Evolutionary conservation across 208 protist species (phyloP), one percentile per base, ranked within the genome.

Genomic region (Sergeia podlipaevii): DNA sequence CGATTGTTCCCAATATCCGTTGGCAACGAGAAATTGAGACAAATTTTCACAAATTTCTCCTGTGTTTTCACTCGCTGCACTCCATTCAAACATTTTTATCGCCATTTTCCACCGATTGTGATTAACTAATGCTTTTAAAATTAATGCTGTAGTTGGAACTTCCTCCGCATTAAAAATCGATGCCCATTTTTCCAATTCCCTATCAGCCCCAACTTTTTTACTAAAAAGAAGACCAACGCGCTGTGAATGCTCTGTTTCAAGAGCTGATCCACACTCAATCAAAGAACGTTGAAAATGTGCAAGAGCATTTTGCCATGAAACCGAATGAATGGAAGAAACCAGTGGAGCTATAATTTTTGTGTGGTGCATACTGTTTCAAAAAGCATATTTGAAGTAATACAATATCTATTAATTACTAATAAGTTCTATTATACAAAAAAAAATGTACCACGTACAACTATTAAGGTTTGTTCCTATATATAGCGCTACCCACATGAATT

Each of bases 221-320:
- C 73, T 63, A 49, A 81, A 89, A 37, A 89, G 56, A 0, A 89
- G 36, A 1, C 73, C 76, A 10, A 89, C 24, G 11, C 80, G 29
- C 38, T 89, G 76, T 1, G 80, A 72, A 63, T 89, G 80, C 43
- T 89, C 80, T 7, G 80, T 28, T 24, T 59, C 61, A n/a, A 84
- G 36, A 1, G 70, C 46, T 15, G 72, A 82, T 6, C 80, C 80
- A 27, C 73, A 78, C 44, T 89, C 76, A 26, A 89, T 46, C 3
- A 89, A 34, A n/a, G 74, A 58, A 2, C 76, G 73, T n/a, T 76
- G 62, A 49, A 80, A 89, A 41, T 79, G 50, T 0, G 20, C 4
- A n/a, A 89, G 43, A 6, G 76, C 76, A 33, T 54, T 60, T 46
- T 79, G 46, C 80, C 80, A 89, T 8, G 76, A 57, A 36, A 13